Percentiles rank a stretch among this genome's conserved stretches.
Evolutionary conservation across 2,329 filamentous ascomycete genomes (phyloP).

Genomic region (Lecanosticta acicola): DNA sequence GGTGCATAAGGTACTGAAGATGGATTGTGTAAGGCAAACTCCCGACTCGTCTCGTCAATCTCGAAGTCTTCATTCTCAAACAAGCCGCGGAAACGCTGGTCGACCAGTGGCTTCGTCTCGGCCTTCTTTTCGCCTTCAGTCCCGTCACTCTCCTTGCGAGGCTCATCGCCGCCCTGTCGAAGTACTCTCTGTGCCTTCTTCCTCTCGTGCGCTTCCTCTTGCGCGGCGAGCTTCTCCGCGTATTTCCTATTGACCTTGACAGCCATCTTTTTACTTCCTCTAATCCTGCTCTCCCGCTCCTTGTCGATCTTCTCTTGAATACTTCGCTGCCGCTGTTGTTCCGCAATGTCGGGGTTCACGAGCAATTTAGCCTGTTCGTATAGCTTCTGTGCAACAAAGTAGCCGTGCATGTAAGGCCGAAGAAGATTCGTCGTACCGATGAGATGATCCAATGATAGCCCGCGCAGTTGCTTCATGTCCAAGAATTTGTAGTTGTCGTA

Average conservation of each 20-base stretch:
- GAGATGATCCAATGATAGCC: slow-evolving; percentile 79
- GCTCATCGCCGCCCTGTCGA: slow-evolving; percentile 56
- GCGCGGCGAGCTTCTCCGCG: slow-evolving; percentile 58
- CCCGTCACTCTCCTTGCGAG: slow-evolving; percentile 54
- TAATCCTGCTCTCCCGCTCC: slow-evolving; percentile 88
- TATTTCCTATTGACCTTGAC: slow-evolving; percentile 82
- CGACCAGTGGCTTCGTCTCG: slow-evolving; percentile 51
- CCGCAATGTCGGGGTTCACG: slow-evolving; percentile 87
- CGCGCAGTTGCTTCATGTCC: slow-evolving; percentile 76
- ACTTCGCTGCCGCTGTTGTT: slow-evolving; percentile 84
- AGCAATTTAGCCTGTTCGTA: slow-evolving; percentile 94
- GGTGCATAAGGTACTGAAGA: slow-evolving; percentile 54
- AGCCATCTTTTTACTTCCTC: slow-evolving; percentile 83
- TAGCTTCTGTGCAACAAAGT: slow-evolving; percentile 89
- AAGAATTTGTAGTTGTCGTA: slow-evolving; percentile 99
- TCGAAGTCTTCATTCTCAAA: slow-evolving; percentile 92
- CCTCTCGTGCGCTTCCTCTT: slow-evolving; percentile 62
- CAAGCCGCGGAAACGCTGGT: slow-evolving; percentile 78
- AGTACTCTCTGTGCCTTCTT: slow-evolving; percentile 44
- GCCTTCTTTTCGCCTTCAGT: slow-evolving; percentile 31
- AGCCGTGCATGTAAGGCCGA: slow-evolving; percentile 97
- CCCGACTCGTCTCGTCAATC: slow-evolving; percentile 81
- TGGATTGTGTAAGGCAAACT: slow-evolving; percentile 85
- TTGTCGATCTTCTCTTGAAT: slow-evolving; percentile 95
- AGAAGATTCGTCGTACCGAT: slow-evolving; percentile 85